A percentile compares a stretch with the other conserved stretches of the same genome.
Conservation (phyloP, 78 protist species). For the Emiliania huxleyi region DNA sequence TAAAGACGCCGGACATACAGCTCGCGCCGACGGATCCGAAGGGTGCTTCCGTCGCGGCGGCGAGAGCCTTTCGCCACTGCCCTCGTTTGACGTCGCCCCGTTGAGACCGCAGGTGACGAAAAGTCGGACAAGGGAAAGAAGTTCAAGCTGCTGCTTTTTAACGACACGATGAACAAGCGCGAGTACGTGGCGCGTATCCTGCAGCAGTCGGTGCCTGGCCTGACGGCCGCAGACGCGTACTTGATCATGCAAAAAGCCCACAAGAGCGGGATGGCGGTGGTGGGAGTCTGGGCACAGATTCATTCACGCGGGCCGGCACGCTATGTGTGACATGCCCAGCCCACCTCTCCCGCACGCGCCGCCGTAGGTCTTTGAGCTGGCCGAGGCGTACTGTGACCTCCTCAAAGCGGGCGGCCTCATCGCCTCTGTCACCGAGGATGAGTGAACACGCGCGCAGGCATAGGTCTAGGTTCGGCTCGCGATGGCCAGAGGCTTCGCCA, state of each 20-base stretch:
- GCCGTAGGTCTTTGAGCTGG: neutral
- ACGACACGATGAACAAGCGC: constrained; percentile 3
- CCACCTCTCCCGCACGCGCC: too few relatives aligned
- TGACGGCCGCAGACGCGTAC: neutral
- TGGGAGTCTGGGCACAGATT: constrained; percentile 9
- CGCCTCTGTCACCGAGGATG: neutral
- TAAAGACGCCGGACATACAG: neutral
- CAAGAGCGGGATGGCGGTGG: neutral
- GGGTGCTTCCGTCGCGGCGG: too few relatives aligned
- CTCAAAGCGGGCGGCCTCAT: neutral
- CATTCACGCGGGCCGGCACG: too few relatives aligned
- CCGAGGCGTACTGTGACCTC: neutral
- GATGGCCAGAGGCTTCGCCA: too few relatives aligned
- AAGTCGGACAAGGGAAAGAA: neutral
- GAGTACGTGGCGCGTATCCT: neutral
- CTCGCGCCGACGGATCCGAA: neutral
- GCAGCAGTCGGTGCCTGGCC: neutral
- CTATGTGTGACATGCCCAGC: too few relatives aligned
- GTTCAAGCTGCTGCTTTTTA: constrained; percentile 14
- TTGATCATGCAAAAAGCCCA: neutral
- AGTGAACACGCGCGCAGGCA: too few relatives aligned
- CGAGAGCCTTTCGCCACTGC: too few relatives aligned
- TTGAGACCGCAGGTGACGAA: too few relatives aligned
- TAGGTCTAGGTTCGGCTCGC: too few relatives aligned
- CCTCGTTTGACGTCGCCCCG: too few relatives aligned